Conservation (phyloP, 2,329 filamentous ascomycete species). For the Alternaria triticimaculans region DNA sequence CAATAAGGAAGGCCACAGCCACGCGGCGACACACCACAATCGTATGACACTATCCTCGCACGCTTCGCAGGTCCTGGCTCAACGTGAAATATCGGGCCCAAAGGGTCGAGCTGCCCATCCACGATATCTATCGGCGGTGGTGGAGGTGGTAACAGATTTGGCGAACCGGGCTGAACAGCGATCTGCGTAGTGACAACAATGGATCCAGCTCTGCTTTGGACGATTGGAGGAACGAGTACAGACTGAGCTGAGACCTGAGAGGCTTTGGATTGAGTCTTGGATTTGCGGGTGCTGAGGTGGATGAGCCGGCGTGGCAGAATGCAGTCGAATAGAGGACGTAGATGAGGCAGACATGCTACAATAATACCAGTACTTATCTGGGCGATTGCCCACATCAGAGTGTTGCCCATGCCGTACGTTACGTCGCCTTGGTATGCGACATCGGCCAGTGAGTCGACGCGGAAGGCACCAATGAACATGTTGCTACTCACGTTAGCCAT, state of each 20-base stretch:
- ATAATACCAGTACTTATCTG: slow-evolving; percentile 34
- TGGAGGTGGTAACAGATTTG: background rate
- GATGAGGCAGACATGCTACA: slow-evolving; percentile 30
- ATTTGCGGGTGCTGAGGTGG: slow-evolving; percentile 4
- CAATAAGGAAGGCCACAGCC: background rate
- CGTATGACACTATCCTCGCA: background rate
- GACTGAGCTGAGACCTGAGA: background rate
- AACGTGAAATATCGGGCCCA: slow-evolving; percentile 26
- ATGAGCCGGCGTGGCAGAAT: slow-evolving; percentile 19
- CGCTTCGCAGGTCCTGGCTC: slow-evolving; percentile 5
- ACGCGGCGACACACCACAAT: background rate
- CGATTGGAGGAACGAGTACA: background rate
- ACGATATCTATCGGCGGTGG: slow-evolving; percentile 6
- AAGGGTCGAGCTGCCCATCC: slow-evolving; percentile 14
- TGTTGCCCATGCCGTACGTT: slow-evolving; percentile 21
- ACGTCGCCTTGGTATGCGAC: slow-evolving; percentile 16
- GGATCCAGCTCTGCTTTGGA: slow-evolving; percentile 1
- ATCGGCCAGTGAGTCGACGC: slow-evolving; percentile 12
- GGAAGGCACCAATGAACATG: slow-evolving; percentile 22
- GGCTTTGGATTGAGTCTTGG: background rate
- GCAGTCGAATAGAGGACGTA: slow-evolving; percentile 34
- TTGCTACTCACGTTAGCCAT: slow-evolving; percentile 22
- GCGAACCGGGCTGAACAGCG: slow-evolving; percentile 11
- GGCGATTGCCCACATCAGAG: slow-evolving; percentile 27
- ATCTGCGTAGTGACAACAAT: slow-evolving; percentile 33